phyloP scores from a whole-genome alignment of 2,329 filamentous ascomycete genomes.

The Talaromyces amestolkiae region DNA sequence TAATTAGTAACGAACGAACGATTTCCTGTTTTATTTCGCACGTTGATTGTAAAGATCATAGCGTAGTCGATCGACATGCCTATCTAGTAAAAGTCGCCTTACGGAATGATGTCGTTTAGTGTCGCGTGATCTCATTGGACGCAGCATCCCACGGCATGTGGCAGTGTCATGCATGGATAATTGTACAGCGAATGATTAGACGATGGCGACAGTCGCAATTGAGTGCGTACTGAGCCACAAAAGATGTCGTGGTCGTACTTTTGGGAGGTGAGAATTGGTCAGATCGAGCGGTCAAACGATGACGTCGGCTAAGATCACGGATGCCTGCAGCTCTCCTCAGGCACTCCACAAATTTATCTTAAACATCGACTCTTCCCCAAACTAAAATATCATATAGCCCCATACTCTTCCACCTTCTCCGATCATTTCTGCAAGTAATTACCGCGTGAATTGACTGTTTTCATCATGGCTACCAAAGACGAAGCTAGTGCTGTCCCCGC shows the following conservation, averaged over 20 bases:
- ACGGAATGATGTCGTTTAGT: not conserved
- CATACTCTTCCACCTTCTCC: too few species aligned
- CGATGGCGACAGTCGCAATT: not conserved
- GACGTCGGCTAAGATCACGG: constrained; percentile 10
- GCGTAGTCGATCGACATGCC: constrained; percentile 1
- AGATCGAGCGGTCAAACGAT: not conserved
- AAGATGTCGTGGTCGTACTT: not conserved
- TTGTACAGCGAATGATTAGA: not conserved
- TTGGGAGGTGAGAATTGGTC: not conserved
- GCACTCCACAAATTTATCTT: not conserved
- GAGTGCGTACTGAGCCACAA: not conserved
- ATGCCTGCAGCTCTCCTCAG: not conserved
- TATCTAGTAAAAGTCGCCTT: not conserved
- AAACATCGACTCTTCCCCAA: not conserved
- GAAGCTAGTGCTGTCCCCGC: constrained; percentile 15
- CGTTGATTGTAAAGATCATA: not conserved
- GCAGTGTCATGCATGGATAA: not conserved
- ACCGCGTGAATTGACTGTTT: not conserved
- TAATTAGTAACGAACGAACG: not conserved
- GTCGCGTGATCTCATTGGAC: constrained; percentile 12
- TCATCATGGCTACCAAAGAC: constrained; percentile 17
- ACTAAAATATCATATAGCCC: not conserved
- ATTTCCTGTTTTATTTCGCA: not conserved
- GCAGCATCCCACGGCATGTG: not conserved
- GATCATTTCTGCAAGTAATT: too few species aligned